Evolutionary conservation across 208 protist species (phyloP).

Genomic region (Leptomonas seymouri): DNA sequence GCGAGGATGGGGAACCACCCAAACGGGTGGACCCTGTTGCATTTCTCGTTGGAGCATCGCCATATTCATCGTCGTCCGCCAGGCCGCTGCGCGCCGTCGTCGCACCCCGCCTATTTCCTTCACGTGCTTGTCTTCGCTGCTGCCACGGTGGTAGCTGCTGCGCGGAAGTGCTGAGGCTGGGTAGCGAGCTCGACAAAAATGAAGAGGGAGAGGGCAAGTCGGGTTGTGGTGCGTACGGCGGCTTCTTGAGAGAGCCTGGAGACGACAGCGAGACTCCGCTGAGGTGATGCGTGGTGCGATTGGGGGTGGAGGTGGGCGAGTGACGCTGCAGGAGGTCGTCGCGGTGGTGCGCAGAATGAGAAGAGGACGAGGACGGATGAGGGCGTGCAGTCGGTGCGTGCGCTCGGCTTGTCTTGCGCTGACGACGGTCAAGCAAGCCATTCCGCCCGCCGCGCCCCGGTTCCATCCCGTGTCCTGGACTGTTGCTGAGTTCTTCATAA

Average conservation of each 20-base stretch:
- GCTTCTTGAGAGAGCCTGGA: constrained; percentile 19
- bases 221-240: constrained; percentile 13
- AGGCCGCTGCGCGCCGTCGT: neutral
- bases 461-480: neutral
- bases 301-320: constrained; percentile 13
- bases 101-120: neutral
- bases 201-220: constrained; percentile 24
- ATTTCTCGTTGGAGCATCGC: neutral
- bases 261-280: constrained; percentile 10
- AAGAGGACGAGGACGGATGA: neutral
- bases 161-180: neutral
- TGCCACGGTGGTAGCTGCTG: constrained; percentile 12
- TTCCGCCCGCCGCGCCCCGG: neutral
- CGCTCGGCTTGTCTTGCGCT: neutral
- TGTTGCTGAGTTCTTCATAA: neutral
- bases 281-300: constrained; percentile 24
- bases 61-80: neutral
- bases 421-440: neutral
- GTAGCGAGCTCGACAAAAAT: constrained; percentile 11
- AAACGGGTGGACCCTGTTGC: no score
- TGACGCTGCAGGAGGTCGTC: neutral
- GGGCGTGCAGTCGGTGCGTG: neutral
- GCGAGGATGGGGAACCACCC: constrained; percentile 8
- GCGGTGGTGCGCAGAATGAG: neutral
- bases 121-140: constrained; percentile 8